Conservation (phyloP, 208 protist species). For the Naegleria lovaniensis region DNA sequence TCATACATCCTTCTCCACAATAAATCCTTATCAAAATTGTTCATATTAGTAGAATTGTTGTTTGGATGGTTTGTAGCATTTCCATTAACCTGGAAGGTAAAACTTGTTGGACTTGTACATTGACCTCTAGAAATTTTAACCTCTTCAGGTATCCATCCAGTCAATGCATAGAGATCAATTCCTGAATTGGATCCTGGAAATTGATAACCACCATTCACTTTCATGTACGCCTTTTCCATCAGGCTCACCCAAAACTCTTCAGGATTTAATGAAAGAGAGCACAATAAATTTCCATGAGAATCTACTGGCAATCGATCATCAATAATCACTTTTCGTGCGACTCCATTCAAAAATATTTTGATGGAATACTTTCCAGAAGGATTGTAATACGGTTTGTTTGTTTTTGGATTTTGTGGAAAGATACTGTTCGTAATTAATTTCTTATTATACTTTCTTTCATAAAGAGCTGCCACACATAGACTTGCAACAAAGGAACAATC, state of each 20-base stretch:
- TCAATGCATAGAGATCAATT: not conserved
- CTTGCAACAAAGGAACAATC: not conserved
- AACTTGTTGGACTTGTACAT: too few relatives aligned
- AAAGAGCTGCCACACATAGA: not conserved
- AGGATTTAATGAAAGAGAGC: constrained; percentile 32
- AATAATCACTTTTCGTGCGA: constrained; percentile 51
- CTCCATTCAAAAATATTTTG: constrained; percentile 2
- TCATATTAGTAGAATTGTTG: too few relatives aligned
- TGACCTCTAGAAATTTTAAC: not conserved
- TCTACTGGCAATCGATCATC: constrained; percentile 74
- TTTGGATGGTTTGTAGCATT: too few relatives aligned
- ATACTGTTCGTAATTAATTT: not conserved
- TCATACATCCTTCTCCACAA: not conserved
- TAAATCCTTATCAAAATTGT: not conserved
- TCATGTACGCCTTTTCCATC: constrained; percentile 80
- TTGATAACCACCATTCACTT: constrained; percentile 77
- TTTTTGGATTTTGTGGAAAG: not conserved
- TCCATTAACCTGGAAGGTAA: too few relatives aligned
- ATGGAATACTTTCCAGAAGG: not conserved
- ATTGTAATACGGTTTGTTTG: not conserved
- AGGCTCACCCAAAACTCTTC: constrained; percentile 65
- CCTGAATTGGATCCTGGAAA: constrained; percentile 55
- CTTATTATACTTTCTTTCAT: constrained; percentile 9
- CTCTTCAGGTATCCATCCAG: not conserved
- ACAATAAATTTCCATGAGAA: constrained; percentile 49